These are phyloP conservation scores for Blastobotrys raffinosifermentans DNA, from an alignment of 1,139 yeast genomes.

Conservation along the genomic window DNA sequence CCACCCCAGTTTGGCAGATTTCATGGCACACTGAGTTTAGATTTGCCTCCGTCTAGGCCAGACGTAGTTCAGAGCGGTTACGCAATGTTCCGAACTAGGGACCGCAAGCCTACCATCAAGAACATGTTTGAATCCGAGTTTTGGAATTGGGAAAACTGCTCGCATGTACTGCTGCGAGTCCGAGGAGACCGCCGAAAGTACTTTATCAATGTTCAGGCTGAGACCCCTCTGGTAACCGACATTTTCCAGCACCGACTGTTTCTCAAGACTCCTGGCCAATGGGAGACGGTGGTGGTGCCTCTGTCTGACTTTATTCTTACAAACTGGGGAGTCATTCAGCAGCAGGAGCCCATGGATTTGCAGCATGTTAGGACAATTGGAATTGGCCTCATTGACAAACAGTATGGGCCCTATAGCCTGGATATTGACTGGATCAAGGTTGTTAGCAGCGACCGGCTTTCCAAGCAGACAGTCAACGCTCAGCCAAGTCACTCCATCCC, in stretches of 20 bases:
- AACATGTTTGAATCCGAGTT: constrained; percentile 28
- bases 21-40: constrained; percentile 66
- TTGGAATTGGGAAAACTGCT: constrained; percentile 61
- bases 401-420: constrained; percentile 69
- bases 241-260: constrained; percentile 78
- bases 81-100: constrained; percentile 79
- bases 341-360: constrained; percentile 57
- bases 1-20: constrained; percentile 45
- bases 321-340: constrained; percentile 76
- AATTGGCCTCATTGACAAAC: constrained; percentile 70
- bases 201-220: constrained; percentile 75
- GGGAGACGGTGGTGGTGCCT: constrained; percentile 82
- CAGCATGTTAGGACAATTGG: constrained; percentile 69
- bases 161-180: constrained; percentile 61
- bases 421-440: constrained; percentile 72
- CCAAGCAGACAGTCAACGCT: constrained; percentile 10
- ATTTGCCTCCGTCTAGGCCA: constrained; percentile 65
- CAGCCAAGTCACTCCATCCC: constrained; percentile 3
- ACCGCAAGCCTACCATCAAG: constrained; percentile 30
- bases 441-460: constrained; percentile 18
- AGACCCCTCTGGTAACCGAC: constrained; percentile 71
- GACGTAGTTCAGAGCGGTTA: constrained; percentile 70
- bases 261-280: constrained; percentile 64
- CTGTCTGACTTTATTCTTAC: constrained; percentile 75
- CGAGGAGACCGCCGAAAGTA: constrained; percentile 72